Conservation (phyloP, 768 basidiomycete species). For the Hericium coralloides region DNA sequence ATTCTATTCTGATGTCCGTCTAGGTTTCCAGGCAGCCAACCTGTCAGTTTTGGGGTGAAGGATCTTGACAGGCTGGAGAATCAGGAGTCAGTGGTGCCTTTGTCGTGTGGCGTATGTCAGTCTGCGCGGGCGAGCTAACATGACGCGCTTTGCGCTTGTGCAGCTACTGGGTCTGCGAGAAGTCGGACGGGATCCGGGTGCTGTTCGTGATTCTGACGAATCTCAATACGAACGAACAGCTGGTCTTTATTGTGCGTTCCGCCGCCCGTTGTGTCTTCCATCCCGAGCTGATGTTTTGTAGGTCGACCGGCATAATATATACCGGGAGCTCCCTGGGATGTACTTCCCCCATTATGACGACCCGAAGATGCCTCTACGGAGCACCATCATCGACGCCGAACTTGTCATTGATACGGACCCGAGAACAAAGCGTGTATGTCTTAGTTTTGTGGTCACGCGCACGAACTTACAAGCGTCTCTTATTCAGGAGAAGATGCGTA, state of each 20-base stretch:
- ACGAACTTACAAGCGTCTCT: not conserved
- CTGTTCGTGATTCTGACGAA: conserved; percentile 71
- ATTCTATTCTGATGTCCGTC: not conserved
- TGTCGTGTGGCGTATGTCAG: not conserved
- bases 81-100: conserved; percentile 56
- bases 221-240: conserved; percentile 39
- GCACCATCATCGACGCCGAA: conserved; percentile 88
- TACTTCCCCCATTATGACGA: conserved; percentile 88
- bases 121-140: not conserved
- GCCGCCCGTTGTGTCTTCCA: not conserved
- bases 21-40: conserved; percentile 95
- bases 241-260: conserved; percentile 58
- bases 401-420: conserved; percentile 88
- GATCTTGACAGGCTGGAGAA: conserved; percentile 72
- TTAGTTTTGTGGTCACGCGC: not conserved
- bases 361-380: conserved; percentile 54
- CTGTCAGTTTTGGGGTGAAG: conserved; percentile 72
- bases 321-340: conserved; percentile 64
- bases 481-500: conserved; percentile 66
- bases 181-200: conserved; percentile 92
- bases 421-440: conserved; percentile 34
- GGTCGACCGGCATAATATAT: conserved; percentile 94
- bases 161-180: conserved; percentile 99
- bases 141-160: not conserved
- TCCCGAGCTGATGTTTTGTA: conserved; percentile 23